Evolutionary conservation across 1,139 yeast species (phyloP).

Genomic region (Candida dubliniensis): DNA sequence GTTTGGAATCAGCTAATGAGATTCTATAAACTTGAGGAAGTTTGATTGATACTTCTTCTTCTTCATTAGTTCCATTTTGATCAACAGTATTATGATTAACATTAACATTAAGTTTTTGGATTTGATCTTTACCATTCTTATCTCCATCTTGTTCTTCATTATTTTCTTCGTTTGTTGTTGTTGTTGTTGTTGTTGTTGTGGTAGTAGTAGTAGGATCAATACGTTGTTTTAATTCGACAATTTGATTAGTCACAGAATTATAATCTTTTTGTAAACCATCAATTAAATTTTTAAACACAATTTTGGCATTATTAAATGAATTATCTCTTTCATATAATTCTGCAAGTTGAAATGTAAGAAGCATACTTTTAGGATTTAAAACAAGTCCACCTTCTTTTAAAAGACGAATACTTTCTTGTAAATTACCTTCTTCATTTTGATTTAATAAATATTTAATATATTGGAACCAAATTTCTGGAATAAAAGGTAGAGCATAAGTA

Average conservation of each 20-base stretch:
- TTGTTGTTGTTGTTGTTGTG: slow-evolving; percentile 16
- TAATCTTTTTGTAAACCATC: slow-evolving; percentile 38
- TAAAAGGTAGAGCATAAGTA: slow-evolving; percentile 63
- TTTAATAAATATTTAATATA: slow-evolving; percentile 38
- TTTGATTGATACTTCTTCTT: not conserved
- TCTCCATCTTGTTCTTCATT: slow-evolving; percentile 20
- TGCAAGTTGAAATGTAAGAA: slow-evolving; percentile 66
- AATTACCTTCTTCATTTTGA: slow-evolving; percentile 36
- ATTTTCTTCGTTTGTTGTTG: slow-evolving; percentile 15
- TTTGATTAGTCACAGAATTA: slow-evolving; percentile 19
- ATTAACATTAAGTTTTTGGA: too few relatives aligned
- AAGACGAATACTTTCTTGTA: slow-evolving; percentile 37
- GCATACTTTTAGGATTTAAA: slow-evolving; percentile 71
- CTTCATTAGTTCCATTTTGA: not conserved
- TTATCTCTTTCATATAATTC: slow-evolving; percentile 67
- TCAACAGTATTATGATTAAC: too few relatives aligned
- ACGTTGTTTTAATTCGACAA: slow-evolving; percentile 26
- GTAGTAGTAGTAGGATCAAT: slow-evolving; percentile 14
- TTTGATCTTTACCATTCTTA: not conserved
- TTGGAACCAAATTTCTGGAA: slow-evolving; percentile 86
- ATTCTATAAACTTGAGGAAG: slow-evolving; percentile 6
- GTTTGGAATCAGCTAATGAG: slow-evolving; percentile 14
- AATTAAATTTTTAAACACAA: slow-evolving; percentile 52
- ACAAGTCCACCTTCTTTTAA: slow-evolving; percentile 52
- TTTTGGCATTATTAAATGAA: slow-evolving; percentile 52